phyloP scores from a whole-genome alignment of 352 stramenopile genomes.

The Phytophthora podocarpi region DNA sequence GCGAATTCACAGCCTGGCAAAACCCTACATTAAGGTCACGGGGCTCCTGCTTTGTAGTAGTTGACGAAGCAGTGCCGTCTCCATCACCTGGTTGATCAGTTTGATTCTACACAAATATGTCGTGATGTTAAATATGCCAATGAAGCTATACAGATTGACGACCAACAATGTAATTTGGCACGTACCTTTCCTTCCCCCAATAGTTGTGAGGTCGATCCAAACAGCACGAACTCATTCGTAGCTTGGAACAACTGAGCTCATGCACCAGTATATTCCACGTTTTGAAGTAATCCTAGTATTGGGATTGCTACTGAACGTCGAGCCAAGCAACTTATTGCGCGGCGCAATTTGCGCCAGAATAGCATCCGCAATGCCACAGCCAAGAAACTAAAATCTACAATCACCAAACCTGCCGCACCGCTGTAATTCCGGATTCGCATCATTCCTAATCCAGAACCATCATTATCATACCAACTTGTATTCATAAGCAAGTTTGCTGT shows the following conservation, averaged over 20 bases:
- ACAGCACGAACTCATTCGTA: no score
- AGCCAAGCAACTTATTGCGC: no score
- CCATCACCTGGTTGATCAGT: slow-evolving; percentile 14
- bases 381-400: slow-evolving; percentile 18
- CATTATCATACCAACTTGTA: slow-evolving; percentile 30
- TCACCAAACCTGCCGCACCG: slow-evolving; percentile 6
- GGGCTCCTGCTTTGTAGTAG: slow-evolving; percentile 17
- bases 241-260: no score
- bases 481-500: slow-evolving; percentile 34
- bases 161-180: no score
- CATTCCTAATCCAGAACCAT: slow-evolving; percentile 27
- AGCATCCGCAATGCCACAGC: slow-evolving; percentile 26
- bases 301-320: no score
- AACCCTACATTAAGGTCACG: slow-evolving; percentile 2
- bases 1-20: no score
- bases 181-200: no score
- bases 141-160: no score
- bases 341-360: slow-evolving; percentile 5
- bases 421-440: neutral
- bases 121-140: no score
- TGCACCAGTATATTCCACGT: neutral
- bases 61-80: slow-evolving; percentile 16
- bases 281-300: no score
- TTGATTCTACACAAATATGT: slow-evolving; percentile 43
- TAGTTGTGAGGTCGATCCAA: no score